Evolutionary conservation across 2,329 filamentous ascomycete genomes (phyloP).

Genomic region (Penicillium sp.): DNA sequence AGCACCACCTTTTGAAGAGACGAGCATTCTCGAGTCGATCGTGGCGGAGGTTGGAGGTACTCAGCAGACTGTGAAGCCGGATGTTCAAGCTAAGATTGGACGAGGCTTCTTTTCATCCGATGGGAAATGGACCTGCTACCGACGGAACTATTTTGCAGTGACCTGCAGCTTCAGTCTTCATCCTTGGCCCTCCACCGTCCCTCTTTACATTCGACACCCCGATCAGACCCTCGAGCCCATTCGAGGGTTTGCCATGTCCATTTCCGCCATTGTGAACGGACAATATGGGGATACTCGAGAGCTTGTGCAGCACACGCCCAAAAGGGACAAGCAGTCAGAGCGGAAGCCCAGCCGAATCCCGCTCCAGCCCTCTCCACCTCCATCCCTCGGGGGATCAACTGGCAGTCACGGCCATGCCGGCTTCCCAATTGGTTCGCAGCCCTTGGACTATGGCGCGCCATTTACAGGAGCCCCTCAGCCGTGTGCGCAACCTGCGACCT

Average conservation of each 20-base stretch:
- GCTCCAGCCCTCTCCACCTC: constrained; percentile 65
- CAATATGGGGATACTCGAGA: constrained; percentile 74
- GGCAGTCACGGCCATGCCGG: constrained; percentile 22
- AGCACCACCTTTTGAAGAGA: constrained; percentile 46
- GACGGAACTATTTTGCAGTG: constrained; percentile 87
- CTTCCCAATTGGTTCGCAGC: constrained; percentile 25
- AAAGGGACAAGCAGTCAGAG: constrained; percentile 83
- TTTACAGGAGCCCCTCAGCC: constrained; percentile 32
- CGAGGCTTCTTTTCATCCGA: constrained; percentile 85
- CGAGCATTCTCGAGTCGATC: constrained; percentile 35
- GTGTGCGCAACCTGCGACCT: constrained; percentile 40
- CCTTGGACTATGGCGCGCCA: constrained; percentile 35
- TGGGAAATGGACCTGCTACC: constrained; percentile 86
- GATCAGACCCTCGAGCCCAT: constrained; percentile 56
- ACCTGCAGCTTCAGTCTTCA: constrained; percentile 72
- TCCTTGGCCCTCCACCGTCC: constrained; percentile 56
- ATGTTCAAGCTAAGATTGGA: constrained; percentile 77
- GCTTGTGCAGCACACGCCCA: constrained; percentile 86
- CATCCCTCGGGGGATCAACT: constrained; percentile 35
- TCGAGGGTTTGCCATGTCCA: constrained; percentile 74
- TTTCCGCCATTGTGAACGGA: constrained; percentile 78
- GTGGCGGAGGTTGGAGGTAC: constrained; percentile 28
- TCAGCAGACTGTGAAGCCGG: constrained; percentile 59
- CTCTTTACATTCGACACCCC: constrained; percentile 56
- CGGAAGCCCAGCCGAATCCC: constrained; percentile 68